Evolutionary conservation across 495 filamentous ascomycete genomes (phyloP).

Genomic region (Penicillium diatomitis): DNA sequence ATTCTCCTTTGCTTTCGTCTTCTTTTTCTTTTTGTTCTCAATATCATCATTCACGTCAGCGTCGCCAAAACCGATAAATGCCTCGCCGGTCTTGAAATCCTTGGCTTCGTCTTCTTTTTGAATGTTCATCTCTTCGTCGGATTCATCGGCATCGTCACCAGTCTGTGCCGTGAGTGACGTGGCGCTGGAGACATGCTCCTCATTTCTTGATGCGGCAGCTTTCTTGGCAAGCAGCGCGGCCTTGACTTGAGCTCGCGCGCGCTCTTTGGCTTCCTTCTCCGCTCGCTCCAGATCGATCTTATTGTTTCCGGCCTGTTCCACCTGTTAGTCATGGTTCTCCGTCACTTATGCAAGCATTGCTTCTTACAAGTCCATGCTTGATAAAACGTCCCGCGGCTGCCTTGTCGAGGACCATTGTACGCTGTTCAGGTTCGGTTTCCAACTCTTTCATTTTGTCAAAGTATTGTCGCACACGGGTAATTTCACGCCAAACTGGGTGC

Average conservation of each 20-base stretch:
- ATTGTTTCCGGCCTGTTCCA: conserved; percentile 51
- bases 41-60: neutral
- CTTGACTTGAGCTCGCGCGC: conserved; percentile 40
- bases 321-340: neutral
- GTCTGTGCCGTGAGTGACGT: conserved; percentile 19
- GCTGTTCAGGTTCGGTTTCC: conserved; percentile 43
- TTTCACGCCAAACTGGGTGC: conserved; percentile 76
- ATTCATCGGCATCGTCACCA: conserved; percentile 12
- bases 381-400: conserved; percentile 74
- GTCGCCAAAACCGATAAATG: neutral
- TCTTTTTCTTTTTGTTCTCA: conserved; percentile 4
- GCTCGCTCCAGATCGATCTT: conserved; percentile 47
- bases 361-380: conserved; percentile 60
- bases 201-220: conserved; percentile 10
- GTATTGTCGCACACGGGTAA: conserved; percentile 79
- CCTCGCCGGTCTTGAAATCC: neutral
- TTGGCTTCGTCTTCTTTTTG: conserved; percentile 1
- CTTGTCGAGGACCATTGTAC: conserved; percentile 63
- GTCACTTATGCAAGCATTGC: too few relatives aligned
- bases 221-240: conserved; percentile 35
- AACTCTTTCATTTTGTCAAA: conserved; percentile 80
- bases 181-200: conserved; percentile 9
- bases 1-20: conserved; percentile 15
- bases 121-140: conserved; percentile 13
- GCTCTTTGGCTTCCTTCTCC: conserved; percentile 44